A percentile compares a stretch with the other conserved stretches of the same genome.
Evolutionary conservation across 1,284 basidiomycete genomes (phyloP).

Genomic region (Rhodotorula sp.): DNA sequence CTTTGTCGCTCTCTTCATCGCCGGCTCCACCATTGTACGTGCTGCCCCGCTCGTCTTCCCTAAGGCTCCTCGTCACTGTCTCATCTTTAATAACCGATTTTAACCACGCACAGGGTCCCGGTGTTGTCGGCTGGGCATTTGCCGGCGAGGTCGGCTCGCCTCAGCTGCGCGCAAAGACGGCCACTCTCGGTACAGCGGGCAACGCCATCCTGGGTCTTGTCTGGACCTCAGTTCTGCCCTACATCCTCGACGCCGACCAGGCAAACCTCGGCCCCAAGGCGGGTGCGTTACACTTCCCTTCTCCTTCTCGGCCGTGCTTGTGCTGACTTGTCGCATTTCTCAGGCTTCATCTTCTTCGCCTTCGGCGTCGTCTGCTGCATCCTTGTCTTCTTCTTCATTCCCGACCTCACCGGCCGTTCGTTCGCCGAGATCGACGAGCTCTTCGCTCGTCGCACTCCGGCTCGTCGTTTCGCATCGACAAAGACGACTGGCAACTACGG

Average conservation of each 20-base stretch:
- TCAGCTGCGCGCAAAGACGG: conserved; percentile 38
- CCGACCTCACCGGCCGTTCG: conserved; percentile 32
- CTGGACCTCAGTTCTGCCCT: conserved; percentile 36
- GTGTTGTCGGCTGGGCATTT: conserved; percentile 32
- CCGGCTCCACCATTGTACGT: conserved; percentile 33
- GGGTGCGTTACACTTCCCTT: background rate
- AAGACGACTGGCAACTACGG: conserved; percentile 7
- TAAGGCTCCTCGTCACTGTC: too few species aligned
- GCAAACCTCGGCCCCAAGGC: conserved; percentile 19
- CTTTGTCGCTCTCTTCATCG: conserved; percentile 35
- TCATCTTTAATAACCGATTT: background rate
- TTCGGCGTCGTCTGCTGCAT: conserved; percentile 1
- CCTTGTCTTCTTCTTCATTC: conserved; percentile 35
- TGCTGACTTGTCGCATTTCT: background rate
- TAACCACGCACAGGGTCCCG: background rate
- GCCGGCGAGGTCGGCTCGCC: conserved; percentile 38
- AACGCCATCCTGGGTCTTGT: conserved; percentile 39
- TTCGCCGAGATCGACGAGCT: conserved; percentile 20
- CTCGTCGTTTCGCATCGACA: conserved; percentile 1
- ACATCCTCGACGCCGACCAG: conserved; percentile 25
- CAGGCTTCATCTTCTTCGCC: conserved; percentile 6
- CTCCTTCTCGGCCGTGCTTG: background rate
- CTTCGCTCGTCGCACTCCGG: conserved; percentile 5
- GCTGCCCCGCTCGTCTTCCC: conserved; percentile 10
- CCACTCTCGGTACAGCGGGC: conserved; percentile 28